Evolutionary conservation across 192 early-diverging fungal genomes (phyloP).

Genomic region (Coemansia sp.): DNA sequence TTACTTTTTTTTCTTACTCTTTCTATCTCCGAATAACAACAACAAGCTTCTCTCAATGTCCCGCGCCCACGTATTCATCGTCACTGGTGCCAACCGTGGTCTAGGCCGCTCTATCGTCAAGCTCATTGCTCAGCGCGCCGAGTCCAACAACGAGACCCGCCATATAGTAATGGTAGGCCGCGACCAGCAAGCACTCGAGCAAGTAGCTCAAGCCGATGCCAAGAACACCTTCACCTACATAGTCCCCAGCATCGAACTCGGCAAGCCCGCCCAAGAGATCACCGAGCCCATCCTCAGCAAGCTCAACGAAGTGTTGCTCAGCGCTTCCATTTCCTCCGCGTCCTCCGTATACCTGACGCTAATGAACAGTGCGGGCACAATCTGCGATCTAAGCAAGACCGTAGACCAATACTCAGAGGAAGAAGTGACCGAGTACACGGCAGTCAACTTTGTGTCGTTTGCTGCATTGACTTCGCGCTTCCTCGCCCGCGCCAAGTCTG

Average conservation of each 20-base stretch:
- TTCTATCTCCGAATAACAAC: not conserved
- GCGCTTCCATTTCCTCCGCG: not conserved
- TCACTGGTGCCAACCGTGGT: conserved; percentile 71
- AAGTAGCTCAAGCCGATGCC: conserved; percentile 21
- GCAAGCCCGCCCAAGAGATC: not conserved
- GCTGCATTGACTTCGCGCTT: conserved; percentile 53
- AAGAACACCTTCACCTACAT: conserved; percentile 19
- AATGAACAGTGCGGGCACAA: conserved; percentile 78
- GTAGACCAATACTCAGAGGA: conserved; percentile 57
- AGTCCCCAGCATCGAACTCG: conserved; percentile 21
- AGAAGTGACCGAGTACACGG: conserved; percentile 57
- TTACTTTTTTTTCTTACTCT: not conserved
- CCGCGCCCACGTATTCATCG: conserved; percentile 34
- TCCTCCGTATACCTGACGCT: conserved; percentile 54
- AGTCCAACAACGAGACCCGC: conserved; percentile 21
- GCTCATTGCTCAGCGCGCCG: conserved; percentile 36
- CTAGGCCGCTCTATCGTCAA: conserved; percentile 63
- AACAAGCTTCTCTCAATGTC: not conserved
- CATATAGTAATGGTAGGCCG: conserved; percentile 67
- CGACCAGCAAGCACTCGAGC: conserved; percentile 31
- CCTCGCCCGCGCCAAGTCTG: conserved; percentile 16
- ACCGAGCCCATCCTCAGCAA: conserved; percentile 16
- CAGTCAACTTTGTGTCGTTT: conserved; percentile 65
- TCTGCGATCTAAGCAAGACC: conserved; percentile 67
- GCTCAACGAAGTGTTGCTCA: not conserved